Percentiles rank a stretch among this genome's conserved stretches.
Evolutionary conservation across 176 grass and related monocot genomes (phyloP).

Genomic region (Echinochloa phyllopogon): DNA sequence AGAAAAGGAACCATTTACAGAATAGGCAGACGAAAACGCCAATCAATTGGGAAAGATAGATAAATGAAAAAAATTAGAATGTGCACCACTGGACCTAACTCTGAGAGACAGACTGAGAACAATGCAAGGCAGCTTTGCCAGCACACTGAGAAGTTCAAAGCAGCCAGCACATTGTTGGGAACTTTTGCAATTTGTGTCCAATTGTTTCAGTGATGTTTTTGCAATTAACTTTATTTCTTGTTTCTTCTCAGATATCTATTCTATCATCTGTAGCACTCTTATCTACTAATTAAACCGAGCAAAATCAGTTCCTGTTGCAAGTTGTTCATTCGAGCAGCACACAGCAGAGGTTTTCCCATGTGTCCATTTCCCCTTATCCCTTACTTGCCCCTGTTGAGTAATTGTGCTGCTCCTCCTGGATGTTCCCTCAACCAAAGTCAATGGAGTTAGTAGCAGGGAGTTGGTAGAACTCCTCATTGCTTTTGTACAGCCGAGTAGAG

Average conservation of each 20-base stretch:
- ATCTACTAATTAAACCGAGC: neutral
- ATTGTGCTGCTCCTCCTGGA: too few relatives aligned
- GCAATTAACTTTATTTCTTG: neutral
- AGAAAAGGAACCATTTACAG: slow-evolving; percentile 2
- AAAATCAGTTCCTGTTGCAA: neutral
- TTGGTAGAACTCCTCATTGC: too few relatives aligned
- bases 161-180: neutral
- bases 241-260: slow-evolving; percentile 1
- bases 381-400: too few relatives aligned
- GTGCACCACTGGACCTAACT: neutral
- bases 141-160: neutral
- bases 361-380: neutral
- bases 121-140: slow-evolving; percentile 7
- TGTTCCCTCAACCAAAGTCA: too few relatives aligned
- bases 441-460: too few relatives aligned
- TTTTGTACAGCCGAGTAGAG: too few relatives aligned
- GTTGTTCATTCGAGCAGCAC: neutral
- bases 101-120: neutral
- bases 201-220: neutral
- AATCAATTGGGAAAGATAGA: neutral
- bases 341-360: neutral
- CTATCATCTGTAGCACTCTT: neutral
- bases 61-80: slow-evolving; percentile 37
- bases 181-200: neutral
- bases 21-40: neutral